Evolutionary conservation across 1,139 yeast genomes (phyloP), one percentile per base, ranked within the genome.

Genomic region (Wickerhamiella pararugosa): DNA sequence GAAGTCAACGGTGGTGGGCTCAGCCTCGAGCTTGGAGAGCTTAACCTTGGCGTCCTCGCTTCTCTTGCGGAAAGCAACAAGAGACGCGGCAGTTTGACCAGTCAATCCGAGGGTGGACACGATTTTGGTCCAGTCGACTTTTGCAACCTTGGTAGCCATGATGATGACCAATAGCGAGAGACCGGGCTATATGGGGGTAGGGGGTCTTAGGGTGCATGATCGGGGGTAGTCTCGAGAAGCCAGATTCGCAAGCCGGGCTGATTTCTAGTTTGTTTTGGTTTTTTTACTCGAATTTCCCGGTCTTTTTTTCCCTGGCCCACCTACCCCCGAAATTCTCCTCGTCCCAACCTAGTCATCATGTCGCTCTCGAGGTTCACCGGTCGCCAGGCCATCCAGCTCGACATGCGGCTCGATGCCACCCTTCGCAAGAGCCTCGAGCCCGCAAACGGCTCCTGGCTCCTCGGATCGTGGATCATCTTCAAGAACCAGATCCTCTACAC

Each of bases 11-110:
- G 69, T 70, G 48, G 83, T 71, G 50, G 84, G 66, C 66, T 82
- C 90, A 55, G 72, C 68, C 60, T 76, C 70, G 56, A 87, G 72
- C 49, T 76, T 77, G 54, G 71, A 66, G 56, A 81, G 68, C 60
- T 74, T 74, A 69, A 84, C 80, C 70, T 86, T 80, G 56, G 98
- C 97, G 63, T 90, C 98, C 59, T 90, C 97, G 66, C 84, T 80
- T 75, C 99, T 82, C 81, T 92, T 90, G 71, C 87, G 90, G 80
- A 90, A 90, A 36, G 93, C 75, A 46, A 90, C 75, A 62, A 90
- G 72, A 37, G 94, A 76, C 45, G 83, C 63, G 49, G 95, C 93
- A 51, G 98, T 90, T 61, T 79, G 68, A 49, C 98, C 98, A 49
- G 94, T 77, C 63, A 90, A 75, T 48, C 96, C 95, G 61, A 90